phyloP scores from a whole-genome alignment of 1,284 basidiomycete species.

The Ceratobasidium theobromae region DNA sequence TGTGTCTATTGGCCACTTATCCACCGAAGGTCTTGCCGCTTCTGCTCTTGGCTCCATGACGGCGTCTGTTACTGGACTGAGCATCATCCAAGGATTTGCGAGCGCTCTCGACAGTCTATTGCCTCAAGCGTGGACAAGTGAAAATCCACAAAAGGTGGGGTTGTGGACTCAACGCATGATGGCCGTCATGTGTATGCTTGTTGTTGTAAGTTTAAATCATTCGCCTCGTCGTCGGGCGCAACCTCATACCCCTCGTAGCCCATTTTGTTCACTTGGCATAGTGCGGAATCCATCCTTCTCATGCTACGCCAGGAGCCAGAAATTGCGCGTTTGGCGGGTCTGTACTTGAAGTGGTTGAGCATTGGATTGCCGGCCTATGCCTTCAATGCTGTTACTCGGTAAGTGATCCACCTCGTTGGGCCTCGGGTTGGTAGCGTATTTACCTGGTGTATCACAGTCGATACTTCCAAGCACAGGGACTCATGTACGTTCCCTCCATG shows the following conservation, averaged over 20 bases:
- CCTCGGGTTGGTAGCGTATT: background rate
- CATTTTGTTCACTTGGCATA: conserved; percentile 72
- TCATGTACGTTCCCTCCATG: conserved; percentile 85
- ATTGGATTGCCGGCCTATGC: conserved; percentile 88
- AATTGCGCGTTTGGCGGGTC: conserved; percentile 74
- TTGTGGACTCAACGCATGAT: conserved; percentile 87
- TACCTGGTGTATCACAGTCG: conserved; percentile 49
- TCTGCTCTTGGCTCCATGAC: conserved; percentile 86
- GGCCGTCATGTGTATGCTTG: conserved; percentile 61
- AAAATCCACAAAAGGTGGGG: conserved; percentile 76
- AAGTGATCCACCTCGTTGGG: conserved; percentile 23
- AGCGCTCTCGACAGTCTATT: conserved; percentile 87
- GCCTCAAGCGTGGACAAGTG: conserved; percentile 87
- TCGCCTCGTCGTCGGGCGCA: conserved; percentile 34
- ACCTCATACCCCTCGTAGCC: conserved; percentile 49
- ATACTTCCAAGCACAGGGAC: conserved; percentile 87
- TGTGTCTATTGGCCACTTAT: conserved; percentile 84
- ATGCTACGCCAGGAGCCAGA: conserved; percentile 81
- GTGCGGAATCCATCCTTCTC: conserved; percentile 76
- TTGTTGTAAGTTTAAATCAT: conserved; percentile 53
- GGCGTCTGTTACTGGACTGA: conserved; percentile 62
- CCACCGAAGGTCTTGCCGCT: conserved; percentile 78
- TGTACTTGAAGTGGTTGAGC: conserved; percentile 76
- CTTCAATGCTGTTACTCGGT: conserved; percentile 70
- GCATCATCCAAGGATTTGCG: conserved; percentile 82